Evolutionary conservation across 2,329 filamentous ascomycete species (phyloP), one percentile per base, ranked within the genome.

Genomic region (Cryphonectria parasitica): DNA sequence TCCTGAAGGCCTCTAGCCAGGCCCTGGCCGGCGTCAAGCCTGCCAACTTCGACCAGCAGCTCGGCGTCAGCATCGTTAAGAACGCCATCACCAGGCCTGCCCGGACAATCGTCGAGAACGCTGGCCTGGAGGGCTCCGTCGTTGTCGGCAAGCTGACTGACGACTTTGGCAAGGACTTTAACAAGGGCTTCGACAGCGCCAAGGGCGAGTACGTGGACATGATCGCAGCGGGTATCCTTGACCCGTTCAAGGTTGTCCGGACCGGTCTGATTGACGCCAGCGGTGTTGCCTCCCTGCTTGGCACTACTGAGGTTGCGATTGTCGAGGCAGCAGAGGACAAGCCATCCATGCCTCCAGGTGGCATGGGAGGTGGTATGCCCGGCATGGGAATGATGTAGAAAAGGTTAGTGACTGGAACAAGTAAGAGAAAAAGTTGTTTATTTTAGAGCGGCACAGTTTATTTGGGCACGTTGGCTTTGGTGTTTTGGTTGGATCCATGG

Each of bases 181-280:
- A 98, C 92, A 96, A 92, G 87, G 96, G 96, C 75, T 99, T 94
- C 86, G 94, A 99, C 89, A 96, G 92, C 85, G 86, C 94, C 81
- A 97, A 95, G 88, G 94, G 95, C 83, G 93, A 98, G 87, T 99
- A 97, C 85, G 94, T 98, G 76, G 95, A 99, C 87, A 98, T 99
- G 96, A 98, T 99, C 80, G 82, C 89, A 74, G 90, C 94, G 76
- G 96, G 96, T 92, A 99, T 99, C 82, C 92, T 99, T 72, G 96
- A 99, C 82, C 96, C 96, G 75, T 92, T 99, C 88, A 99, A 99
- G 92, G 96, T 99, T 77, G 96, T 99, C 80, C 94, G 96, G 78
- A 99, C 96, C 74, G 95, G 94, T 79, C 91, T 99, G 71, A 89
- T 95, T 78, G 96, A 99, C 78, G 96, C 96, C 77, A 95, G 92